Conservation (phyloP, 2,329 filamentous ascomycete species). For the Drechslerella coelobrocha region DNA sequence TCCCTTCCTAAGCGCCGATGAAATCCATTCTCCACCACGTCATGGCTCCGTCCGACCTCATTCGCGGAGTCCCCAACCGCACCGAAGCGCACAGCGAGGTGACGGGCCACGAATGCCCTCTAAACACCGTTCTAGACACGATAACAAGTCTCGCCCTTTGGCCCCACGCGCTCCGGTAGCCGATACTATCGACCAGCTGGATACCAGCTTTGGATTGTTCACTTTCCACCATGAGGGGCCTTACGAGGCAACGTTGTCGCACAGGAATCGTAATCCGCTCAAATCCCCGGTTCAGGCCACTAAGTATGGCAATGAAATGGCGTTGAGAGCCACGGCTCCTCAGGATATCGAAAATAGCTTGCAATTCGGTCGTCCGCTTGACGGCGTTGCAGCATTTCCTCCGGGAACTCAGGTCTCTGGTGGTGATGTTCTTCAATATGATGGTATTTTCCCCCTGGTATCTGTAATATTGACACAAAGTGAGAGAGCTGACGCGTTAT, state of each 20-base stretch:
- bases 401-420: conserved; percentile 35
- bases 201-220: conserved; percentile 48
- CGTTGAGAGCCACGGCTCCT: conserved; percentile 43
- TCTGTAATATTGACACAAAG: background rate
- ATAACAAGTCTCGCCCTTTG: conserved; percentile 2
- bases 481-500: too few species aligned
- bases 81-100: conserved; percentile 18
- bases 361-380: conserved; percentile 47
- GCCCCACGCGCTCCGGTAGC: conserved; percentile 24
- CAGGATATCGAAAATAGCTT: conserved; percentile 48
- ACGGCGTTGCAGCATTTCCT: conserved; percentile 48
- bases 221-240: conserved; percentile 51
- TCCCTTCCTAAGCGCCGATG: conserved; percentile 27
- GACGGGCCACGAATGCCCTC: conserved; percentile 27
- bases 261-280: conserved; percentile 41
- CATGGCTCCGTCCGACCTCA: conserved; percentile 3
- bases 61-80: conserved; percentile 17
- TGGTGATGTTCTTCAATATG: conserved; percentile 44
- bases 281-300: conserved; percentile 49
- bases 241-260: conserved; percentile 47
- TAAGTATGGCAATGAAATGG: conserved; percentile 48
- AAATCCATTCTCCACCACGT: background rate
- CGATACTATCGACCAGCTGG: conserved; percentile 49
- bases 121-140: conserved; percentile 23
- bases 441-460: conserved; percentile 17